Base-by-base conservation (phyloP, 192 early-diverging fungal genomes). In the Phycomyces nitens region DNA sequence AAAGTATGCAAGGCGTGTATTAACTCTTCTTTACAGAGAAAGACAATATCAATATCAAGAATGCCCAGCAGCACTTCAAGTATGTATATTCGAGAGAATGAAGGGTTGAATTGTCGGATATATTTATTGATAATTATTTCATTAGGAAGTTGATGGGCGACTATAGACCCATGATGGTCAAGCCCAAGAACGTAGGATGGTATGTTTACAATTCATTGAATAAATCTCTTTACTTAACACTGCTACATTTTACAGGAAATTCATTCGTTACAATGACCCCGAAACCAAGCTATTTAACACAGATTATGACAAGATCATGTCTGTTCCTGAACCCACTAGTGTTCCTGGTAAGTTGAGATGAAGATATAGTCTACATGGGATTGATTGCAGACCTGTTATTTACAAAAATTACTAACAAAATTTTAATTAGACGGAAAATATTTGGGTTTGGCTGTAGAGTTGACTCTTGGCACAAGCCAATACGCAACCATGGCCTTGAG, bases 401-500 rank as follows among this genome's bases (percentile, higher is more conserved):
- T 53, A 20, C 18, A 43, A n/a, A n/a, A n/a, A 41, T 34, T 16
- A 14, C 12, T 58, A 15, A 49, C 50, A 12, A 60, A 38, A 55
- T 61, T 62, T 40, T 55, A 26, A 52, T 7, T 11, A 71, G 84
- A 81, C 41, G 95, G 95, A 23, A 67, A 84, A 57, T 79, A 82
- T 12, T 41, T 90, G 22, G 97, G 90, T 9, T 62, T 96, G 24
- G 76, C 88, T 44, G 68, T 95, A 15, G 77, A 85, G 29, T 85
- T 99, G 63, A 90, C 89, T 18, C 77, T 99, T 53, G 75, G 72
- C 27, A 81, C 92, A 1, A 93, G 92, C 43, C 84, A 89, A 38
- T 99, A 99, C 71, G 97, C 97, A 1, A 99, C 97, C 0, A 97
- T 99, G 95, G 86, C 89, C n/a, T 73, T 99, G 58, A 82, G 96